Base-by-base conservation (phyloP, 1,284 basidiomycete genomes). In the Neonothopanus nambi region DNA sequence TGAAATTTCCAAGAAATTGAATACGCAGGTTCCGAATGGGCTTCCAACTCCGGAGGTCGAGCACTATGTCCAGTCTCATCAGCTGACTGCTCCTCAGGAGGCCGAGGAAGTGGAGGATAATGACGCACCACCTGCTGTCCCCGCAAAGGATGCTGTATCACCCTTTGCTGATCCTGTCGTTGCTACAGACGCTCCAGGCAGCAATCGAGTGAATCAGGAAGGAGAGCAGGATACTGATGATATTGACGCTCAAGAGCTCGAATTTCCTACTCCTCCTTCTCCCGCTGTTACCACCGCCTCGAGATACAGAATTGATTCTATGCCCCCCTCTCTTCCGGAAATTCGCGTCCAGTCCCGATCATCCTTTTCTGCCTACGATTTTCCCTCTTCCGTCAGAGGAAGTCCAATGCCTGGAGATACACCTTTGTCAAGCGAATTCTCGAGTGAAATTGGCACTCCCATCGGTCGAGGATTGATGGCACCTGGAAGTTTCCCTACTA, bases 1-100 rank as follows among this genome's bases (percentile, higher is more conserved):
- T n/a, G 85, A 84, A 60, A 88, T 88, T 53, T 80, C 82, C 2
- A 73, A 76, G 58, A 76, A 71, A 17, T 64, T 89, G 42, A 77
- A 80, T 53, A 65, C 74, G 7, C 60, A 71, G 17, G 67, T 77
- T 3, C 78, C 80, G 3, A 63, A 60, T 35, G 67, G 69, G 20
- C 58, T 72, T 42, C 67, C 67, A 20, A 70, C 73, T 18, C 69
- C 71, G 2, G 66, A 70, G 50, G 61, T 68, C 17, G 63, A 69
- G 48, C 63, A 70, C 47, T 60, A 59, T 15, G 58, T 61, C 15
- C 54, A 58, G 56, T 56, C 38, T 57, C 59, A n/a, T 20, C 43
- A 52, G 49, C 50, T 33, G 4, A 33, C 9, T 33, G 30, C 30
- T 33, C 30, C 30, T 33, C 30, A 33, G 30, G 30, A 33, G 13